These are phyloP conservation scores for Didymellaceae sp. DNA, from an alignment of 2,329 filamentous ascomycete species.

Conservation along the genomic window DNA sequence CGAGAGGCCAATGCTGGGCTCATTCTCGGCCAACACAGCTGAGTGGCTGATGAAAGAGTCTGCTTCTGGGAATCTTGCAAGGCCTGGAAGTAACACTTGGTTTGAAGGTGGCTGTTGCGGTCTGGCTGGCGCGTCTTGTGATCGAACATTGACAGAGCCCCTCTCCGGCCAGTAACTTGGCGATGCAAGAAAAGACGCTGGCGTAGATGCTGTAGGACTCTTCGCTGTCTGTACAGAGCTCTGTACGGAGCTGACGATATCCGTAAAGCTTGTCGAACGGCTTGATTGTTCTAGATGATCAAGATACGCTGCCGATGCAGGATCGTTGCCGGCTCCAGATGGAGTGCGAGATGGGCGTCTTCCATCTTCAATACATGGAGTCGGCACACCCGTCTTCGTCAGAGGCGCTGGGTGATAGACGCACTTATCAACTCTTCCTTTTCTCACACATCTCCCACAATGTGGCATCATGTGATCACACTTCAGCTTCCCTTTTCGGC, in stretches of 20 bases:
- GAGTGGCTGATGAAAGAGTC: conserved; percentile 34
- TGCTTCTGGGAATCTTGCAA: conserved; percentile 19
- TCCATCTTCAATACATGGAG: neutral
- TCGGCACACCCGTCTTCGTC: conserved; percentile 29
- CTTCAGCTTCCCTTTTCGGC: conserved; percentile 44
- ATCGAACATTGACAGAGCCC: neutral
- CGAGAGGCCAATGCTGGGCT: conserved; percentile 33
- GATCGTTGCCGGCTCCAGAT: neutral
- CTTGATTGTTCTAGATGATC: conserved; percentile 1
- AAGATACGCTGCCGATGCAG: conserved; percentile 1
- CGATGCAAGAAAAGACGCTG: neutral
- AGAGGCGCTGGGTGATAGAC: conserved; percentile 47
- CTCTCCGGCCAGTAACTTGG: neutral
- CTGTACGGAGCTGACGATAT: too few relatives aligned
- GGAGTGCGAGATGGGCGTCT: neutral
- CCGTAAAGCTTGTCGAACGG: neutral
- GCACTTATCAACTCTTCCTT: conserved; percentile 38
- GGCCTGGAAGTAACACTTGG: conserved; percentile 4
- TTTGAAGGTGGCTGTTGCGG: neutral
- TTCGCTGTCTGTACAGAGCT: neutral
- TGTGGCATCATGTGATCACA: conserved; percentile 47
- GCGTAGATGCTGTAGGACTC: neutral
- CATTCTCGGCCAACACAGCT: conserved; percentile 39
- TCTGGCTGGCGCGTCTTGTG: neutral
- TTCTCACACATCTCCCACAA: conserved; percentile 42